Evolutionary conservation across 495 filamentous ascomycete genomes (phyloP).

Genomic region (Aspergillus indologenus): DNA sequence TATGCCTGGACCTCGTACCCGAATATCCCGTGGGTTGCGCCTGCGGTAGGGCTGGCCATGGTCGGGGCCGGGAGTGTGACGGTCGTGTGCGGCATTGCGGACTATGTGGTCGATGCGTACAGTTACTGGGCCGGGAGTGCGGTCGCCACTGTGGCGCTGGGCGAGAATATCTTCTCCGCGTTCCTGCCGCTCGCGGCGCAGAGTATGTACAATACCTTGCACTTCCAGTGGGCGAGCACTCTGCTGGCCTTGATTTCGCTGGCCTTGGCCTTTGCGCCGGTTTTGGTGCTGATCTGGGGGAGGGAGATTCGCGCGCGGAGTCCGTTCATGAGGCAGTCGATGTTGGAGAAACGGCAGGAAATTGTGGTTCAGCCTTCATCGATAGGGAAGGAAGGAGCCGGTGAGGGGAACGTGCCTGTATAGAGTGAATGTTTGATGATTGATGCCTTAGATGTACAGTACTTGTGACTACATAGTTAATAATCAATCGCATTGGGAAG

Average conservation of each 20-base stretch:
- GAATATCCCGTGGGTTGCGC: constrained; percentile 34
- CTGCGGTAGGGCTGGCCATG: constrained; percentile 37
- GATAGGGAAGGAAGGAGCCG: neutral
- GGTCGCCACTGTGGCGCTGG: constrained; percentile 21
- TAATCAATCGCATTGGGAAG: no score
- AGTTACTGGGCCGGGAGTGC: constrained; percentile 26
- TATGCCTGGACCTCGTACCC: constrained; percentile 41
- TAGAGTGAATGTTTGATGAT: neutral
- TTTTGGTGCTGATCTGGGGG: constrained; percentile 8
- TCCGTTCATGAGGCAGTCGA: constrained; percentile 11
- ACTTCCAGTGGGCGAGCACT: constrained; percentile 37
- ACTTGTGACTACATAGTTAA: no score
- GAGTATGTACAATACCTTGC: constrained; percentile 33
- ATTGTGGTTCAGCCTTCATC: neutral
- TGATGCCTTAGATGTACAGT: neutral
- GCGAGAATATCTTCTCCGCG: constrained; percentile 25
- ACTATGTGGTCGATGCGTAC: constrained; percentile 30
- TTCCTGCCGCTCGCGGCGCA: constrained; percentile 31
- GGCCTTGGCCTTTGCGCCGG: neutral
- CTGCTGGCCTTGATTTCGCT: constrained; percentile 27
- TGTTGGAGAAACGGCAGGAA: neutral
- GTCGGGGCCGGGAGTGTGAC: constrained; percentile 24
- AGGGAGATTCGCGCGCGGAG: constrained; percentile 4
- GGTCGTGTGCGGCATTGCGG: constrained; percentile 21
- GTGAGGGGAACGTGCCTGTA: neutral